Evolutionary conservation across 106 monocot species (phyloP), one percentile per base, ranked within the genome.

Genomic region (Dioscorea alata): DNA sequence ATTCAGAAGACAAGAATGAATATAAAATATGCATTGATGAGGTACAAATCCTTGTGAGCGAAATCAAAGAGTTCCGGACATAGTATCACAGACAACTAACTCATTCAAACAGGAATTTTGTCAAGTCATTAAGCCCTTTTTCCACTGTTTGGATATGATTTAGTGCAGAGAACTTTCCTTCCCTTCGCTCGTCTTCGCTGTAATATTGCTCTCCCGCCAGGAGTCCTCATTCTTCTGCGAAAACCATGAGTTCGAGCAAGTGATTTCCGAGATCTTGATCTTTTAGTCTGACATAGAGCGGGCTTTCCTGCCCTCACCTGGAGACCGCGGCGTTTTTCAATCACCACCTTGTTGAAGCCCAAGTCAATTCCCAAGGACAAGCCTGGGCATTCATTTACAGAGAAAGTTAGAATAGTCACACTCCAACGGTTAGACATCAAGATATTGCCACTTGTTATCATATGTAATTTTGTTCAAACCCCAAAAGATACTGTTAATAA

Each of bases 211-310:
- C 92, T 84, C 48, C 97, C 97, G 16, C 74, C 63, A 16, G 92
- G 72, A 6, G 84, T 87, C 34, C 82, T 77, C 89, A 92, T 89
- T 70, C 97, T 68, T 57, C 82, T 65, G 2, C 84, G 81, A 73
- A 97, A 97, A 13, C 97, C 97, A 69, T 97, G 97, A 8, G 86
- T 89, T 12, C 92, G 79, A 48, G 97, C 92, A 52, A 97, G 92
- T 14, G 92, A 97, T 59, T 97, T 97, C 20, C 92, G 78, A 48
- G 96, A 96, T 53, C 96, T 83, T 1, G 66, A 76, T 60, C 97
- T 82, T 68, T 96, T 92, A 0, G 96, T 96, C 92, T 79, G 23
- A 75, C 86, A 79, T 4, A 96, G 86, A 21, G 72, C 66, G 48
- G 74, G 68, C 79, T 85, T 96, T 23, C 83, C 91, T 4, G 94